Base-by-base conservation (phyloP, 1,139 yeast species). In the Nakaseomyces sp. region DNA sequence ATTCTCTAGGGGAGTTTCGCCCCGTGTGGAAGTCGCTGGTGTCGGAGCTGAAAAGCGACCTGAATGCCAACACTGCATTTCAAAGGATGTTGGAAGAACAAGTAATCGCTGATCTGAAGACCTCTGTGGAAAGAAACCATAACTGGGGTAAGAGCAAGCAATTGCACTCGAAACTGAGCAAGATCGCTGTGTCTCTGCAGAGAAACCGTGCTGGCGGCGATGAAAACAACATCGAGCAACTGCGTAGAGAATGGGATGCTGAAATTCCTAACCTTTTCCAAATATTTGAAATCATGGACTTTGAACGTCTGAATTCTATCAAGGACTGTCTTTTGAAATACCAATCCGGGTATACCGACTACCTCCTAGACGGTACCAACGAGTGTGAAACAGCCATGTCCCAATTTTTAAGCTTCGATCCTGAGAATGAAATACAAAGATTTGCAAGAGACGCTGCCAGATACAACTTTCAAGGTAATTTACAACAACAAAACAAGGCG, bases 241-340 rank as follows among this genome's bases (percentile, higher is more conserved):
- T 46, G 3, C 52, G 47, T 31, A 56, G 45, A 8, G 53, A 58
- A 51, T 88, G 96, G 95, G 81, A 79, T 51, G 70, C 75, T 46
- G 80, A 81, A 60, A 91, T 94, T 0, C 93, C 95, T 1, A 78
- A 72, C 49, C 76, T 82, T 30, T 81, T 86, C 59, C 84, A 81
- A 54, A 77, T 77, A 54, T 80, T 88, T 61, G 95, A 87, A 63
- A 71, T 70, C 49, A 79, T 81, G 53, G 96, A 89, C 61, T 73
- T 70, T 47, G 69, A 70, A 48, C 80, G 95, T 58, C 71, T 84
- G 48, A 74, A 75, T 43, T 68, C 80, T 55, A 63, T 87, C 44
- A 82, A 86, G 58, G 84, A 83, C 52, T 70, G 78, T 20, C 70
- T 88, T 48, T 70, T 85, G 45, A 75, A 79, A 52, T 82, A 75